phyloP scores from a whole-genome alignment of 2,329 filamentous ascomycete species.

The Orbilia oligospora region DNA sequence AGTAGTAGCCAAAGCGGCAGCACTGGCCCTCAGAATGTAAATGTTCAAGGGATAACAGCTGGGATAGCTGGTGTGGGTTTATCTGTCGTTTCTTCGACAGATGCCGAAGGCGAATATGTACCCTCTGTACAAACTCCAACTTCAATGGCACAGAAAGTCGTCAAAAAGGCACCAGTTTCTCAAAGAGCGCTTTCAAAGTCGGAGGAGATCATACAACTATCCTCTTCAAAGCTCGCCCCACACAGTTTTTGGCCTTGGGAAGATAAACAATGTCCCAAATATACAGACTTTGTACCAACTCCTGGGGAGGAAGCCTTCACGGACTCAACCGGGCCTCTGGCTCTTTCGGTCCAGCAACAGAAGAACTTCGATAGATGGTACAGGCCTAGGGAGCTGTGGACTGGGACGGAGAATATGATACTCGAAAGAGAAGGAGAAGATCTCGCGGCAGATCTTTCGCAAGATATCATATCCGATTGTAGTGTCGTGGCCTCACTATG shows the following conservation, averaged over 20 bases:
- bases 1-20: too few relatives aligned
- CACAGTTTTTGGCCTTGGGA: slow-evolving; percentile 89
- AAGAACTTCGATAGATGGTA: slow-evolving; percentile 88
- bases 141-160: neutral
- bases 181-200: slow-evolving; percentile 74
- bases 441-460: slow-evolving; percentile 81
- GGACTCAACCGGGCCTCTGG: slow-evolving; percentile 77
- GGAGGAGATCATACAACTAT: slow-evolving; percentile 82
- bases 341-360: slow-evolving; percentile 80
- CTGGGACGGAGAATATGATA: slow-evolving; percentile 66
- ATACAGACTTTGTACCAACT: slow-evolving; percentile 73
- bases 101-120: slow-evolving; percentile 7
- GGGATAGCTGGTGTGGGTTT: slow-evolving; percentile 29
- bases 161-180: slow-evolving; percentile 29
- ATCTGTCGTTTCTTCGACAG: neutral
- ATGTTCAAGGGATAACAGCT: slow-evolving; percentile 32
- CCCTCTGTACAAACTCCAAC: slow-evolving; percentile 3
- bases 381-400: slow-evolving; percentile 77
- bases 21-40: neutral
- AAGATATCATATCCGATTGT: slow-evolving; percentile 95
- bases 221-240: slow-evolving; percentile 84
- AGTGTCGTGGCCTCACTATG: slow-evolving; percentile 97
- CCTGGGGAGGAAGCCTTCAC: slow-evolving; percentile 72
- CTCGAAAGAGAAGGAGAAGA: slow-evolving; percentile 74
- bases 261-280: slow-evolving; percentile 72